Conservation (phyloP, 768 basidiomycete genomes). For the Macrolepiota dolichaula region DNA sequence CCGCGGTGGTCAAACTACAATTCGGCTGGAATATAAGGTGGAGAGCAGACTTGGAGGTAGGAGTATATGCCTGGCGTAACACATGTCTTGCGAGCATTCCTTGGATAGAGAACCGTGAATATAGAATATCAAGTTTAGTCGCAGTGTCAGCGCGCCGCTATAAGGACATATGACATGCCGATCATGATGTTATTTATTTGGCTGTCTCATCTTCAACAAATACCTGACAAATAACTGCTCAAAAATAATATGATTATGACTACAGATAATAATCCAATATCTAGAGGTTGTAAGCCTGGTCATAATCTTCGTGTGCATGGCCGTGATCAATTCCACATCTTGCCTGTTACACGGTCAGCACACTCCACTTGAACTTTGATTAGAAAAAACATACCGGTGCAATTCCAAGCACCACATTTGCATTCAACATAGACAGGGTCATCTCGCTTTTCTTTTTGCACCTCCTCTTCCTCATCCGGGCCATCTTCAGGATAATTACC, state of each 20-base stretch:
- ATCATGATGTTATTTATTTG: constrained; percentile 4
- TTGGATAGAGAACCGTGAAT: neutral
- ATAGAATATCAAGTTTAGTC: neutral
- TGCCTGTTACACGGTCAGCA: neutral
- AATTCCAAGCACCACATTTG: constrained; percentile 16
- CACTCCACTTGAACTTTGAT: too few relatives aligned
- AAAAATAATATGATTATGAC: too few relatives aligned
- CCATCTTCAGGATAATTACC: constrained; percentile 44
- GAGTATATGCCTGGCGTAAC: neutral
- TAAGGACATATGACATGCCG: neutral
- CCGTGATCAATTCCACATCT: constrained; percentile 1
- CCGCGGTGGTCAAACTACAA: neutral
- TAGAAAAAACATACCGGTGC: neutral
- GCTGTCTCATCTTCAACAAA: neutral
- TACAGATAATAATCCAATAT: too few relatives aligned
- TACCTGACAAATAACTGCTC: too few relatives aligned
- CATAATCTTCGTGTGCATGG: neutral
- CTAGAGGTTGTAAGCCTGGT: neutral
- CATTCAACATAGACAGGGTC: constrained; percentile 32
- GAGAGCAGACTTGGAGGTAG: neutral
- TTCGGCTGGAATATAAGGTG: neutral
- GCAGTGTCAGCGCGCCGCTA: neutral
- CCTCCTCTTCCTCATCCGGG: constrained; percentile 28
- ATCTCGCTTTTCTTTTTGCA: constrained; percentile 14
- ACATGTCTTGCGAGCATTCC: constrained; percentile 8